Percentiles rank a stretch among this genome's conserved stretches.
These are phyloP conservation scores for Acanthamoeba castellanii DNA, from an alignment of 208 protist genomes.

Conservation along the genomic window DNA sequence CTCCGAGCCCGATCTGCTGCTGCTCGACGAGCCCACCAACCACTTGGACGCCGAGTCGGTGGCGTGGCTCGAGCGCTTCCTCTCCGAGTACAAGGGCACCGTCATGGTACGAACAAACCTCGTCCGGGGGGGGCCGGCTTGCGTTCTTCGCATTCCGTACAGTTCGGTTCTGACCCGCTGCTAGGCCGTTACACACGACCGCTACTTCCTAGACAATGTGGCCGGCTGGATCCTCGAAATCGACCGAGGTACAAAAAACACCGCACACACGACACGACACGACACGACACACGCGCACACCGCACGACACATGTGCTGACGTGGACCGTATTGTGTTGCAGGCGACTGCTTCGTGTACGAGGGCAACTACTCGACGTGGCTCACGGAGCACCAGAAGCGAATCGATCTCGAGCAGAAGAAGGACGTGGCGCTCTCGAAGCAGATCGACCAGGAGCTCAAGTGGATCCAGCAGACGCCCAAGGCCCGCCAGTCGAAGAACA, in stretches of 20 bases:
- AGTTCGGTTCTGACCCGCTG: neutral
- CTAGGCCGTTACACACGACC: constrained; percentile 85
- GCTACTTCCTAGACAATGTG: constrained; percentile 88
- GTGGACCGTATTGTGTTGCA: neutral
- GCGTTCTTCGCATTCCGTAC: neutral
- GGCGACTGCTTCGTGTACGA: constrained; percentile 33
- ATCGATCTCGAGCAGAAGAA: constrained; percentile 70
- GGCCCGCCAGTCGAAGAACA: constrained; percentile 77
- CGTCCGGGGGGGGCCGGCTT: too few relatives aligned
- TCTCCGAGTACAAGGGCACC: constrained; percentile 82
- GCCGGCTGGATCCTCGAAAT: constrained; percentile 84
- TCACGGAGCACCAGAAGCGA: constrained; percentile 76
- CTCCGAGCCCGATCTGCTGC: constrained; percentile 80
- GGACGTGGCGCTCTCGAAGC: constrained; percentile 73
- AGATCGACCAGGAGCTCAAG: constrained; percentile 81
- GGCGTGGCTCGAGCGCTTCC: constrained; percentile 82
- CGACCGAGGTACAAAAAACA: constrained; percentile 31
- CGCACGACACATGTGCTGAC: too few relatives aligned
- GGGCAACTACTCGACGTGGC: constrained; percentile 84
- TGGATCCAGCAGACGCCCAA: constrained; percentile 80
- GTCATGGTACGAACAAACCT: constrained; percentile 53
- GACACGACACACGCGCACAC: neutral
- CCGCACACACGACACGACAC: too few relatives aligned
- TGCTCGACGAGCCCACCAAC: constrained; percentile 88
- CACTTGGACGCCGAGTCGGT: constrained; percentile 86